Base-by-base conservation (phyloP, 2,329 filamentous ascomycete species). In the Grosmannia serpens region DNA sequence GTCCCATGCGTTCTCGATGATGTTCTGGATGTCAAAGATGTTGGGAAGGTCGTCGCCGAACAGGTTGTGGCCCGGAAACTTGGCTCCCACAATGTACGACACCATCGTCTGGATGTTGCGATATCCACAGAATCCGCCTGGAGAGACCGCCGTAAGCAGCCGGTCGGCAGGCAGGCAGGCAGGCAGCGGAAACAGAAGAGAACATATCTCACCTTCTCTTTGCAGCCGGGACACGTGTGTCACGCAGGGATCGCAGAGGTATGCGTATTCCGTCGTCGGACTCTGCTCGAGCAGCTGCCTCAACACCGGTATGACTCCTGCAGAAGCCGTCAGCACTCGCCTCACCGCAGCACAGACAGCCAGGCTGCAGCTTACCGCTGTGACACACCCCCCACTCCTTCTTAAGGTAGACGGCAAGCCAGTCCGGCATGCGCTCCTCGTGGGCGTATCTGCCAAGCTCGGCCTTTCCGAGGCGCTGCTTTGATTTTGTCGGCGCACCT, bases 81-180 rank as follows among this genome's bases (percentile, higher is more conserved):
- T 70, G 1, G 81, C 73, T 10, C 79, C 80, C 60, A 85, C 81
- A 24, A 96, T 82, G 68, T 89, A 91, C 0, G 91, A 92, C 17
- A 87, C 75, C 64, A 96, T 72, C 85, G 95, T 95, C 69, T 97
- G 94, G 35, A 96, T 95, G 67, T 95, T 97, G 47, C 92, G 82
- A 69, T 96, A 97, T 4, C 92, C 92, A 68, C 92, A 97, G 69
- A 97, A 97, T 7, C 90, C 88, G 26, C 91, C 91, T 82, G 38
- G 26, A 10, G 13, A 15, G 46, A 49, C 4, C 51, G 4, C 13
- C 24, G 41, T 55, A 13, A 55, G 53, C 26, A 20, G 20, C 38
- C 27, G 4, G 27, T 13, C 26, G 15, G 17, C 20, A 33, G 3
- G 29, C 20, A 15, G 24, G 6, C 20, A 44, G 22, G 46, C 7